Conservation (phyloP, 257 asterid genomes). For the Asclepias syriaca region DNA sequence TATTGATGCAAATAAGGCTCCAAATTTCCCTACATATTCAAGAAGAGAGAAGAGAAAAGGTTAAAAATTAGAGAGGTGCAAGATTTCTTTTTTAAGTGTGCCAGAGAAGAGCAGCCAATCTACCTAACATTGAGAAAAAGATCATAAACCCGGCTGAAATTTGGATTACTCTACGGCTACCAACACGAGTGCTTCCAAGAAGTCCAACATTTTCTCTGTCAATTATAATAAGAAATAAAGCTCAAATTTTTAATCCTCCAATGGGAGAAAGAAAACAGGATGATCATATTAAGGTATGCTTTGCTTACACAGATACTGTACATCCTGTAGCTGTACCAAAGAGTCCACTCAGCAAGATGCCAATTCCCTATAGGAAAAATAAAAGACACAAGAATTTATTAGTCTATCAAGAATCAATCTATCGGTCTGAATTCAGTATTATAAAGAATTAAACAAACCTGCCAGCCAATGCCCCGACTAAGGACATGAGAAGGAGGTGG, state of each 20-base stretch:
- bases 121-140: slow-evolving; percentile 81
- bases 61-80: background rate
- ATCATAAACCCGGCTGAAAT: slow-evolving; percentile 97
- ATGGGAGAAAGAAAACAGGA: background rate
- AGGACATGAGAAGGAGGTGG: slow-evolving; percentile 99
- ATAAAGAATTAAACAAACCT: slow-evolving; percentile 42
- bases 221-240: background rate
- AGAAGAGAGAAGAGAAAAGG: background rate
- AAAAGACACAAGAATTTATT: background rate
- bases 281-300: background rate
- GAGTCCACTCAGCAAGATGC: slow-evolving; percentile 75
- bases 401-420: background rate
- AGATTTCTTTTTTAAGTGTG: too few species aligned
- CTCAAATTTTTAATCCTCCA: background rate
- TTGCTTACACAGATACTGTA: slow-evolving; percentile 81
- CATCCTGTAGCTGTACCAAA: slow-evolving; percentile 86
- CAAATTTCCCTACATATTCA: slow-evolving; percentile 70
- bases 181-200: slow-evolving; percentile 97
- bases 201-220: slow-evolving; percentile 89
- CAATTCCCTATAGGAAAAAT: slow-evolving; percentile 58
- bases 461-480: slow-evolving; percentile 99
- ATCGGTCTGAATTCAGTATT: background rate
- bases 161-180: slow-evolving; percentile 89
- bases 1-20: slow-evolving; percentile 91
- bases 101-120: background rate